A percentile compares a stretch with the other conserved stretches of the same genome.
Evolutionary conservation across 805 yeast genomes (phyloP).

Genomic region (Suhomyces pyralidae): DNA sequence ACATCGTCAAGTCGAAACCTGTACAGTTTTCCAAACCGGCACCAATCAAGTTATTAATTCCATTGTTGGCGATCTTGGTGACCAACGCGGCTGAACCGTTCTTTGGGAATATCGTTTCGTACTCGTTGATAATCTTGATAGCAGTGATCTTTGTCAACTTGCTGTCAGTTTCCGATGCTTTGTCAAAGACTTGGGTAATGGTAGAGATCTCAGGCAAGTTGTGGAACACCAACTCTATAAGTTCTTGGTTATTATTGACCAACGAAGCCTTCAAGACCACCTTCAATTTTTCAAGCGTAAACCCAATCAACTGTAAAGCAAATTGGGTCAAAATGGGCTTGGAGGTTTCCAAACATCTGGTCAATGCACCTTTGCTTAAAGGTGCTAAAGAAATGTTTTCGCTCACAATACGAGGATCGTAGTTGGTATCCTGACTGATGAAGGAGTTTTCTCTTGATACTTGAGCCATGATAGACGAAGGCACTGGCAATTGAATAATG

Average conservation of each 20-base stretch:
- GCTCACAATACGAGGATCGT: conserved; percentile 29
- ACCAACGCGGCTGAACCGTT: conserved; percentile 16
- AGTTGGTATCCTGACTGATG: conserved; percentile 36
- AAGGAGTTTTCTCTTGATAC: conserved; percentile 18
- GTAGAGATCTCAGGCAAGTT: conserved; percentile 52
- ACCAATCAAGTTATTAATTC: conserved; percentile 14
- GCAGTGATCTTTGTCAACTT: conserved; percentile 47
- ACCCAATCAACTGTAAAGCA: conserved; percentile 56
- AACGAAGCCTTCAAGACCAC: conserved; percentile 24
- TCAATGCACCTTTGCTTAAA: conserved; percentile 53
- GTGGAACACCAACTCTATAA: conserved; percentile 24
- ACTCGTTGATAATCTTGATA: conserved; percentile 42
- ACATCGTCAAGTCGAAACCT: conserved; percentile 54
- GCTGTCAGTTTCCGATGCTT: conserved; percentile 28
- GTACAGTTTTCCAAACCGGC: conserved; percentile 17
- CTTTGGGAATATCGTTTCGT: conserved; percentile 34
- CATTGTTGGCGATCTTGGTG: conserved; percentile 16
- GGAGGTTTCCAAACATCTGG: conserved; percentile 50
- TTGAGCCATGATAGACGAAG: conserved; percentile 23
- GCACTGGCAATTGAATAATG: conserved; percentile 57
- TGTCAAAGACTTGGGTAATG: conserved; percentile 40
- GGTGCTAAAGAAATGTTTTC: conserved; percentile 67
- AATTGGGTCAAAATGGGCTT: conserved; percentile 58
- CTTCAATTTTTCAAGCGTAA: conserved; percentile 53
- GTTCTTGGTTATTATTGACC: conserved; percentile 19